Evolutionary conservation across 192 early-diverging fungal genomes (phyloP), one percentile per base, ranked within the genome.

Genomic region (Coemansia sp.): DNA sequence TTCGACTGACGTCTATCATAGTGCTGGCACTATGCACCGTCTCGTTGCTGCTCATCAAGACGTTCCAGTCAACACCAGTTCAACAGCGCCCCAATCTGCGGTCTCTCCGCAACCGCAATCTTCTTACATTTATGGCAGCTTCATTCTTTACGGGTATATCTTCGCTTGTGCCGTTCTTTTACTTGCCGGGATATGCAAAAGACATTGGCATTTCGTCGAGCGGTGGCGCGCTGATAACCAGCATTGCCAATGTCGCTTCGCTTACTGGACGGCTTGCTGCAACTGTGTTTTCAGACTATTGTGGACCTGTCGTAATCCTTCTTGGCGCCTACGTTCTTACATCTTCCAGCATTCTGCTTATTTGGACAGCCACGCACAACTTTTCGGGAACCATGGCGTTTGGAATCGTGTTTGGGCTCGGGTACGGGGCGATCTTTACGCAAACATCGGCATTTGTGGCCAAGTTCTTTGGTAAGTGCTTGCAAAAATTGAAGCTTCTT

Each of bases 1-100:
- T 93, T 20, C 83, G 90, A 2, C 66, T 89, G 9, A 82, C 83
- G 23, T 81, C 82, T 3, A 67, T 85, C 14, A 67, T 82, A 26
- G 69, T 72, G 18, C 40, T 81, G 18, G 38, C 52, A n/a, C 52
- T 69, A 21, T 72, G 73, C 59, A 64, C 51, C 0, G 26, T 54
- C 47, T 62, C 73, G 11, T 21, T 76, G 14, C 47, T 81, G 52
- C 49, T 81, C 23, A 81, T 81, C n/a, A 68, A 66, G 60, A 69
- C 79, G 3, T 49, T 66, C 47, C 54, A 68, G 23, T 10, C 31
- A 4, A 60, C 56, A 2, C 11, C 52, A 1, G 40, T 26, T 8
- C 26, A 8, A 2, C 38, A 40, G 26, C 36, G 52, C 2, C 38
- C 54, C 14, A 46, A 34, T 17, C 10, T 54, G 20, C 23, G 31